Conservation (phyloP, 2,329 filamentous ascomycete genomes). For the Fusarium chlamydosporum region DNA sequence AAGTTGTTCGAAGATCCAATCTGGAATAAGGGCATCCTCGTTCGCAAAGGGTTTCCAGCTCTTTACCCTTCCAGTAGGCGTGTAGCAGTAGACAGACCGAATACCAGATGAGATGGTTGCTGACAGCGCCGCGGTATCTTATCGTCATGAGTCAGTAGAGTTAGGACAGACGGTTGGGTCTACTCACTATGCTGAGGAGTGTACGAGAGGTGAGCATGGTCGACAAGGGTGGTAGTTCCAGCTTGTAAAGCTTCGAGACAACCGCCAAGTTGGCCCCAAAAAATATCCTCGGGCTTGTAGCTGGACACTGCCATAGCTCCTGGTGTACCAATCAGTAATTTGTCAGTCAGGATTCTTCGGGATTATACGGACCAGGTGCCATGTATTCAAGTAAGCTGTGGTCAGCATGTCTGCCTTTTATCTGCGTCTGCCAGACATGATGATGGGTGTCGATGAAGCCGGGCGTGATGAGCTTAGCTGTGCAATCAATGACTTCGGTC, state of each 20-base stretch:
- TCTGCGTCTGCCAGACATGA: slow-evolving; percentile 28
- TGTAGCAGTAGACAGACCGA: slow-evolving; percentile 24
- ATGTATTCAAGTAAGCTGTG: slow-evolving; percentile 14
- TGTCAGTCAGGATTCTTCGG: rapidly evolving
- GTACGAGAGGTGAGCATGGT: slow-evolving; percentile 25
- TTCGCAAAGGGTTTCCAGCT: slow-evolving; percentile 18
- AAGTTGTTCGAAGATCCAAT: slow-evolving; percentile 3
- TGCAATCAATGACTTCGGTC: slow-evolving; percentile 20
- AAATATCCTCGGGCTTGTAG: slow-evolving; percentile 9
- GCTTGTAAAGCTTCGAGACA: slow-evolving; percentile 18
- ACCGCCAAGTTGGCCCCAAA: slow-evolving; percentile 23
- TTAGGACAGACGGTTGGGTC: rapidly evolving
- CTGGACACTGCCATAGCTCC: slow-evolving; percentile 21
- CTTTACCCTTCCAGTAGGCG: background rate
- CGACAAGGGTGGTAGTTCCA: slow-evolving; percentile 13
- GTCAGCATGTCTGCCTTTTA: slow-evolving; percentile 15
- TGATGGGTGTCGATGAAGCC: slow-evolving; percentile 28
- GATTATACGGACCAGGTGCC: background rate
- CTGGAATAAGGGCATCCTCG: background rate
- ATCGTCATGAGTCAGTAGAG: rapidly evolving
- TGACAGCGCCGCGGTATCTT: slow-evolving; percentile 13
- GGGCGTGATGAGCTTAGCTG: background rate
- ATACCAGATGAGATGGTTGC: slow-evolving; percentile 19
- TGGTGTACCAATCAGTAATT: rapidly evolving
- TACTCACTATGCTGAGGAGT: slow-evolving; percentile 14